These are phyloP conservation scores for Hypoxylon subgilvum DNA, from an alignment of 495 filamentous ascomycete genomes.

Conservation along the genomic window DNA sequence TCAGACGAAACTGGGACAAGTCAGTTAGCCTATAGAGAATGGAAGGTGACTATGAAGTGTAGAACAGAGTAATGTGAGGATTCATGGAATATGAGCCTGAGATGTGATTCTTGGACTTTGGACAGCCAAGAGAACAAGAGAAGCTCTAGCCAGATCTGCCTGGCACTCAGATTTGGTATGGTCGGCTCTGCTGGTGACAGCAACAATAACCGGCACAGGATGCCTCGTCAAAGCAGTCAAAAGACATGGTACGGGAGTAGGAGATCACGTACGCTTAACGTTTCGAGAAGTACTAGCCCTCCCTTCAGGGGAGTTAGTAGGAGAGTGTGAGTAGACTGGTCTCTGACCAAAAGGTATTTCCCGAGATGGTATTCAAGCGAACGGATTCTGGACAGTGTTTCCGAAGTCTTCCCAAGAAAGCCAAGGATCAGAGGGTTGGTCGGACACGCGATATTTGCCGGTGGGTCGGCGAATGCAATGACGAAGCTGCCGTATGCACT, in stretches of 20 bases:
- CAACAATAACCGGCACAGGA: conserved; percentile 37
- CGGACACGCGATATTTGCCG: conserved; percentile 28
- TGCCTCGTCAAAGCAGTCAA: conserved; percentile 43
- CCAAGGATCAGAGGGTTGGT: conserved; percentile 16
- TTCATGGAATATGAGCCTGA: conserved; percentile 25
- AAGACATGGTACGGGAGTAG: conserved; percentile 36
- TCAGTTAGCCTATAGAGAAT: conserved; percentile 20
- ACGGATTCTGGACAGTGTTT: conserved; percentile 10
- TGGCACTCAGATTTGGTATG: conserved; percentile 19
- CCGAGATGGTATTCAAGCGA: conserved; percentile 30
- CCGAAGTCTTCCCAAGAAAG: conserved; percentile 26
- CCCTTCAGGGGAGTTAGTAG: conserved; percentile 18
- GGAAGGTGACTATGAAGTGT: conserved; percentile 31
- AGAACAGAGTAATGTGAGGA: conserved; percentile 26
- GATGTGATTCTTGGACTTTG: conserved; percentile 15
- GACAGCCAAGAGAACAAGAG: conserved; percentile 12
- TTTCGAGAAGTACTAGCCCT: conserved; percentile 43
- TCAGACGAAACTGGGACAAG: conserved; percentile 12
- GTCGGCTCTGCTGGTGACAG: conserved; percentile 31
- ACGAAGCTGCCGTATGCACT: conserved; percentile 29
- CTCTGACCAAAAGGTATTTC: conserved; percentile 17
- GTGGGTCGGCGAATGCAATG: conserved; percentile 15
- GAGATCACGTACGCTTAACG: conserved; percentile 50
- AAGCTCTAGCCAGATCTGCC: conserved; percentile 37
- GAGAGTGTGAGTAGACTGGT: conserved; percentile 15